Evolutionary conservation across 1,284 basidiomycete species (phyloP), one percentile per base, ranked within the genome.

Genomic region (Mycosarcoma mackinlayi): DNA sequence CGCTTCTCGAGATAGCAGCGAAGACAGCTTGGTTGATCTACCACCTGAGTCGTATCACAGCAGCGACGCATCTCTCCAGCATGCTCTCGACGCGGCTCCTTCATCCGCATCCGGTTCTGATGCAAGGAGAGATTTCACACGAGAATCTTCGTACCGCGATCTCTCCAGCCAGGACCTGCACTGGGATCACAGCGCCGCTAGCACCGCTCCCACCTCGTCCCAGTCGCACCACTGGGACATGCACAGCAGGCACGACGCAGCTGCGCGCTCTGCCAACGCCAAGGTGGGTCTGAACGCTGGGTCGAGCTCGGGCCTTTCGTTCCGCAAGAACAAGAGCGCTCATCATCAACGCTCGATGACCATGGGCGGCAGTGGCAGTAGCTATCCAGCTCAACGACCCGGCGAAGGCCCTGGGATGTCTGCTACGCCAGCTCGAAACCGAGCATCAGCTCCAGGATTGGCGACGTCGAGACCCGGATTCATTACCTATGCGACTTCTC

Each of bases 11-110:
- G 68, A 71, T 40, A 60, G 62, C 50, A 71, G 68, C 39, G 58
- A 71, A 28, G 68, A 71, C 18, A 66, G 62, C 44, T 35, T 71
- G 46, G 23, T 71, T 4, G 68, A 71, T 18, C 62, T 71, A 4
- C 68, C 68, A 6, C 68, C 68, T 10, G 68, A 66, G 40, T 71
- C 68, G 8, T 51, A 53, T 13, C 68, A 71, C 33, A 66, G 68
- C 59, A 71, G 68, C 57, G 68, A 66, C 23, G 48, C 41, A 7
- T 66, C 68, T 3, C 46, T 44, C 16, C 58, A 49, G 25, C 56
- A 48, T 24, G 39, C 13, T 6, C 33, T 39, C 4, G 57, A 61
- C 21, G 50, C 53, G 4, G 58, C 28, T 8, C 64, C 24, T 1
- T 69, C 66, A 13, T 56, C 47, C 3, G 57, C 25, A 18, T 66